Percentiles rank a stretch among this genome's conserved stretches.
These are phyloP conservation scores for Daldinia eschscholtzii DNA, from an alignment of 2,329 filamentous ascomycete genomes.

Conservation along the genomic window DNA sequence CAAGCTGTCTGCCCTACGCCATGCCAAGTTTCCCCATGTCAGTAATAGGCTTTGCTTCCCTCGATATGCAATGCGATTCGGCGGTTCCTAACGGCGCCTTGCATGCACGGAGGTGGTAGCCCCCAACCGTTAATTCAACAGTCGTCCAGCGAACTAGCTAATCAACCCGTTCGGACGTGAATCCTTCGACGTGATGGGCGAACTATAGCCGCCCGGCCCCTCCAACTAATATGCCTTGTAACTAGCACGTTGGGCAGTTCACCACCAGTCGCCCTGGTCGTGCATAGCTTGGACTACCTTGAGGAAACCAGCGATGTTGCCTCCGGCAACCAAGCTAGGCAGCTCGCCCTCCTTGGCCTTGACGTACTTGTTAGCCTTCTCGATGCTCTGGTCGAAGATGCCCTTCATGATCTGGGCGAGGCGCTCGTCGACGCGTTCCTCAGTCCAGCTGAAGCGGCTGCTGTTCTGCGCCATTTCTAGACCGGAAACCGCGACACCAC, in stretches of 20 bases:
- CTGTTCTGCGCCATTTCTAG: conserved; percentile 99
- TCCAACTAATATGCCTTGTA: not conserved
- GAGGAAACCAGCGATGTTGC: conserved; percentile 97
- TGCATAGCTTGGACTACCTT: conserved; percentile 96
- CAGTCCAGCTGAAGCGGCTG: conserved; percentile 82
- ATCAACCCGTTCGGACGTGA: not conserved
- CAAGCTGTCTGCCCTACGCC: conserved; percentile 3
- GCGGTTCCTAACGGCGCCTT: conserved; percentile 11
- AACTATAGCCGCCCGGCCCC: not conserved
- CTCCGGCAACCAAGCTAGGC: conserved; percentile 90
- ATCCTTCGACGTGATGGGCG: conserved; percentile 8
- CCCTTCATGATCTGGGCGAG: conserved; percentile 96
- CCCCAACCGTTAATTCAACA: conserved; percentile 5
- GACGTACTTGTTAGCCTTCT: conserved; percentile 91
- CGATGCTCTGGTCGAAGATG: conserved; percentile 89
- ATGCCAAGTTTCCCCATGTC: not conserved
- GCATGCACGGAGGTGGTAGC: conserved; percentile 7
- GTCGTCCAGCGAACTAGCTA: conserved; percentile 4
- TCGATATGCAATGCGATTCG: conserved; percentile 12
- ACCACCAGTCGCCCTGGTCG: conserved; percentile 96
- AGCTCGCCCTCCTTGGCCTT: conserved; percentile 80
- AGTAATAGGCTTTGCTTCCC: not conserved
- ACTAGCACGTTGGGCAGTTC: conserved; percentile 11
- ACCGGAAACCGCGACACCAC: conserved; percentile 96
- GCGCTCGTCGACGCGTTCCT: conserved; percentile 90